phyloP scores from a whole-genome alignment of 768 basidiomycete species.

The Xerocomellus intermedius region DNA sequence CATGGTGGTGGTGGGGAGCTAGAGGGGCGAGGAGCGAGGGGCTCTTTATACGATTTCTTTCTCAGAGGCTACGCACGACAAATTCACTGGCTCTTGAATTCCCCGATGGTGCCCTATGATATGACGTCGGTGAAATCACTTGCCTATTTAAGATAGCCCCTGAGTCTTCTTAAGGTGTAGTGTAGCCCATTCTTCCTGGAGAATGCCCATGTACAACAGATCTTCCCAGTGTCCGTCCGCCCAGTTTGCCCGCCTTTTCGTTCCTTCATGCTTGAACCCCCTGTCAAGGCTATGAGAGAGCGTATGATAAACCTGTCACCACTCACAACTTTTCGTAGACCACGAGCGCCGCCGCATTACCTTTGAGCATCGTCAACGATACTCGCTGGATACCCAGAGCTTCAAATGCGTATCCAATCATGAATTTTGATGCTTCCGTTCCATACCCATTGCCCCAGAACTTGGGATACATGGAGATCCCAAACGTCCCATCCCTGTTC shows the following conservation, averaged over 20 bases:
- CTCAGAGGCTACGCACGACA: neutral
- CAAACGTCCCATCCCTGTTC: constrained; percentile 27
- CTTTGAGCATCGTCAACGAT: constrained; percentile 22
- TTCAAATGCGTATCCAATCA: constrained; percentile 33
- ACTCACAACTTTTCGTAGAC: constrained; percentile 34
- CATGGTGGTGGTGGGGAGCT: constrained; percentile 14
- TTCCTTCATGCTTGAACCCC: constrained; percentile 35
- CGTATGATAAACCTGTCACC: neutral
- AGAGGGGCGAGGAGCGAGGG: neutral
- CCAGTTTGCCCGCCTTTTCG: constrained; percentile 30
- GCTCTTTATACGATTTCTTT: neutral
- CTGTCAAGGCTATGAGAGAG: constrained; percentile 10
- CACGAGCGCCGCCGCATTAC: constrained; percentile 19
- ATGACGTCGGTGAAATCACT: neutral
- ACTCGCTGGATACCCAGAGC: constrained; percentile 31
- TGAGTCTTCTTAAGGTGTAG: neutral
- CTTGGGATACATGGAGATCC: constrained; percentile 19
- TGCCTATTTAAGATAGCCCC: neutral
- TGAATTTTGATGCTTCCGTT: constrained; percentile 34
- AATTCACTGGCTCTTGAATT: neutral
- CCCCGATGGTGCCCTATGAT: too few relatives aligned
- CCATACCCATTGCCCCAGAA: constrained; percentile 38
- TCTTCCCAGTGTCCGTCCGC: constrained; percentile 35
- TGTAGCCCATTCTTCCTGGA: constrained; percentile 33
- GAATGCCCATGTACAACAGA: constrained; percentile 32